Evolutionary conservation across 768 basidiomycete species (phyloP).

Genomic region (Tephrocybe sp.): DNA sequence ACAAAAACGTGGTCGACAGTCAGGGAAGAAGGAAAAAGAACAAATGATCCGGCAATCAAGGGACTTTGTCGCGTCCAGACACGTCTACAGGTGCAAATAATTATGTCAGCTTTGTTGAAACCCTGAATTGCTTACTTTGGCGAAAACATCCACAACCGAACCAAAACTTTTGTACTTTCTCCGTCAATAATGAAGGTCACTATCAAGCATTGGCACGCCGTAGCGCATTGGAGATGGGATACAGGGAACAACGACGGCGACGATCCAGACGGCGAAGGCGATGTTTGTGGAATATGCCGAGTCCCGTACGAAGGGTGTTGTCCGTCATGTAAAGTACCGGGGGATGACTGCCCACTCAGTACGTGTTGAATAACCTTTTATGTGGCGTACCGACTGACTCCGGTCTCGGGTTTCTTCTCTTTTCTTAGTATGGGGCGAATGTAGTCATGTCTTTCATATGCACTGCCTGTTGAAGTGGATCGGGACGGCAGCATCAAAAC

Average conservation of each 20-base stretch:
- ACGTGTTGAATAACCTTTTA: constrained; percentile 26
- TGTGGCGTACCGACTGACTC: neutral
- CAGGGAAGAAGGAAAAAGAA: neutral
- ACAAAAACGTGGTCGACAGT: too few species aligned
- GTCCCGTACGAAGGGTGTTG: constrained; percentile 93
- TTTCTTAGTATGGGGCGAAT: constrained; percentile 90
- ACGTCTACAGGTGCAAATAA: constrained; percentile 17
- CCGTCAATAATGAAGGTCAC: constrained; percentile 64
- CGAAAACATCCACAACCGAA: neutral
- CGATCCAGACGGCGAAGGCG: constrained; percentile 50
- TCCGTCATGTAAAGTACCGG: constrained; percentile 93
- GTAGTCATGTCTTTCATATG: constrained; percentile 97
- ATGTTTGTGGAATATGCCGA: constrained; percentile 84
- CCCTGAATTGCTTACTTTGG: neutral
- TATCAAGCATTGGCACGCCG: constrained; percentile 83
- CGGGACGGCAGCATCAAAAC: constrained; percentile 82
- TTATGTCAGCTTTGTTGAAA: constrained; percentile 15
- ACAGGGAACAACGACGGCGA: constrained; percentile 36
- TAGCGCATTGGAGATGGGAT: constrained; percentile 90
- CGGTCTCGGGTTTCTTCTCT: neutral
- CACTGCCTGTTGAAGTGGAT: constrained; percentile 98
- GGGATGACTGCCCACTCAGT: constrained; percentile 94
- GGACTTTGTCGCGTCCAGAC: constrained; percentile 9
- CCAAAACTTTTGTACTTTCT: too few species aligned
- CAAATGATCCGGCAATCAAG: constrained; percentile 7